A percentile compares a stretch with the other conserved stretches of the same genome.
phyloP scores from a whole-genome alignment of 805 yeast genomes.

The Myxozyma mucilagina region DNA sequence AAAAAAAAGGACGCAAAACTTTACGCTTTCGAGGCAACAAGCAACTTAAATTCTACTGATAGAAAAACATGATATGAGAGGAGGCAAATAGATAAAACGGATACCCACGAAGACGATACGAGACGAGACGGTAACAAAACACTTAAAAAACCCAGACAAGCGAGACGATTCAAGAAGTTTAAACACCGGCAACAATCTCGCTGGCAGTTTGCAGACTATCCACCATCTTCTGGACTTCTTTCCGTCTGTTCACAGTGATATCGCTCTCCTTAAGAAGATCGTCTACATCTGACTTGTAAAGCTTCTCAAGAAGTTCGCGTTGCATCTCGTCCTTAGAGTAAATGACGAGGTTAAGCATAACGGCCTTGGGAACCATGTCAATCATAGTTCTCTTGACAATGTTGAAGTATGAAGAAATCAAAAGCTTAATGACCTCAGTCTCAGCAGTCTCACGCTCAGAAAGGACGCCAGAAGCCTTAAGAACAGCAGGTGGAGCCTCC shows the following conservation, averaged over 20 bases:
- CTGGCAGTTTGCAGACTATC: slow-evolving; percentile 86
- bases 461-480: slow-evolving; percentile 89
- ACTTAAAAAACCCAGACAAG: background rate
- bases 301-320: slow-evolving; percentile 80
- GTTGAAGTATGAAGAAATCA: slow-evolving; percentile 84
- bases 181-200: slow-evolving; percentile 66
- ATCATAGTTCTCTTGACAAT: slow-evolving; percentile 93
- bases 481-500: slow-evolving; percentile 96
- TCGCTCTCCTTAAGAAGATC: slow-evolving; percentile 90
- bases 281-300: slow-evolving; percentile 69
- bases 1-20: background rate
- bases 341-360: slow-evolving; percentile 87
- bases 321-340: slow-evolving; percentile 81
- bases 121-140: background rate
- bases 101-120: background rate
- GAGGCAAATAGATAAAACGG: background rate
- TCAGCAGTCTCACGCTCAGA: slow-evolving; percentile 95
- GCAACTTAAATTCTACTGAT: background rate
- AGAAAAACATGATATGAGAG: background rate
- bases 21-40: background rate
- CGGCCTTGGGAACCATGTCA: slow-evolving; percentile 91
- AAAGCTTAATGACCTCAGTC: slow-evolving; percentile 92
- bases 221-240: slow-evolving; percentile 93
- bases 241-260: slow-evolving; percentile 86
- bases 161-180: background rate